A percentile compares a stretch with the other conserved stretches of the same genome.
Conservation (phyloP, 2,329 filamentous ascomycete species). For the Arthrobotrys entomopaga region DNA sequence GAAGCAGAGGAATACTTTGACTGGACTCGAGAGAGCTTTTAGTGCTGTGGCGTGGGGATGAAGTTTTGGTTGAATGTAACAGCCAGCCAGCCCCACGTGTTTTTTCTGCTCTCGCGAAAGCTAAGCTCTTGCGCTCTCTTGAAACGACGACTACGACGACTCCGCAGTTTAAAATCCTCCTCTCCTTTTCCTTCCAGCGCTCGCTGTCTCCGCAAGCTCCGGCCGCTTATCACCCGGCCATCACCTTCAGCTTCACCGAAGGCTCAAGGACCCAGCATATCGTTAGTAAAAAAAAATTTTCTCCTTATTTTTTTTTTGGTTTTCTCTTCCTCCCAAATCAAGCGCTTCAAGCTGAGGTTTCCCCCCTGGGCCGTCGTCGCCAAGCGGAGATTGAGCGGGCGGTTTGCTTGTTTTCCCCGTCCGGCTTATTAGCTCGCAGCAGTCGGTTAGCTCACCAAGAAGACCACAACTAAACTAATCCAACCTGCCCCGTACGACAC, state of each 20-base stretch:
- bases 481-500: constrained; percentile 39
- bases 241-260: constrained; percentile 6
- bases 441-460: constrained; percentile 11
- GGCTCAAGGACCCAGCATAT: neutral
- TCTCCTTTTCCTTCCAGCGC: constrained; percentile 9
- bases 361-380: constrained; percentile 15
- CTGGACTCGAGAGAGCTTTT: neutral
- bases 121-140: neutral
- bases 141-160: constrained; percentile 17
- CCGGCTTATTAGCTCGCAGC: constrained; percentile 17
- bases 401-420: constrained; percentile 30
- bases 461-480: constrained; percentile 5
- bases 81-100: constrained; percentile 30
- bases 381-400: constrained; percentile 41
- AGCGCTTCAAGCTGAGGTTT: constrained; percentile 21
- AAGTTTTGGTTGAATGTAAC: too few relatives aligned
- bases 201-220: constrained; percentile 1
- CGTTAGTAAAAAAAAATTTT: neutral
- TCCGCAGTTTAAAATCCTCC: constrained; percentile 23
- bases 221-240: neutral
- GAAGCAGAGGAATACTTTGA: neutral
- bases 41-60: neutral
- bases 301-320: neutral
- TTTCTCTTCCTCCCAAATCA: constrained; percentile 20
- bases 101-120: constrained; percentile 6